Evolutionary conservation across 2,329 filamentous ascomycete species (phyloP), one percentile per base, ranked within the genome.

Genomic region (Elsinoe australis): DNA sequence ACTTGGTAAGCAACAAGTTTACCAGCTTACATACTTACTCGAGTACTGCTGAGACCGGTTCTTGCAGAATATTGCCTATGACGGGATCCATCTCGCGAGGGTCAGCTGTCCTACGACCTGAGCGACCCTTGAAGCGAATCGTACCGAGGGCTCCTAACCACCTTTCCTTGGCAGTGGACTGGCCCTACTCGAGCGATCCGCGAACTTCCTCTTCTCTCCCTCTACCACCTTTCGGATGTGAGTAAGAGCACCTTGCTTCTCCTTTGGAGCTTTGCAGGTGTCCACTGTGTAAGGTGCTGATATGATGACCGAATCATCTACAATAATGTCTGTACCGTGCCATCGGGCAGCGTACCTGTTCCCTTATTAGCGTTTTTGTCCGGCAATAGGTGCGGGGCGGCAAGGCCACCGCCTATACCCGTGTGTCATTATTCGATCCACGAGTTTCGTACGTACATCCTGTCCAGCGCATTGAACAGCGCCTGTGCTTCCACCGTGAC

Each of bases 401-500:
- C n/a, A n/a, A n/a, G n/a, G n/a, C n/a, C n/a, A n/a, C n/a, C n/a
- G n/a, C n/a, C n/a, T n/a, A n/a, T n/a, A n/a, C n/a, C n/a, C n/a
- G n/a, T n/a, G 8, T 8, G 28, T 26, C 39, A 31, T 9, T 12
- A 10, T 18, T 8, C 3, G 29, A 26, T 14, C n/a, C 24, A 21
- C 2, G 32, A 22, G 26, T 9, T 19, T 18, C 32, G 28, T 22
- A 53, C 70, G 53, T 58, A 79, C 62, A 76, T 78, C 56, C 76
- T 71, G 52, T 71, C 73, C 47, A 83, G 70, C 8, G 73, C 71
- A 65, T 82, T 78, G 56, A 79, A 83, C 12, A 83, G 66, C 47
- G 79, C 78, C 62, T 83, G 79, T 19, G 73, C 79, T 53, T 80
- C 78, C 29, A 67, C 71, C 29, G 70, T 76, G 5, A 82, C 79